A percentile compares a stretch with the other conserved stretches of the same genome.
phyloP scores from a whole-genome alignment of 73 alveolate species.

The Paramecium tetraurelia region DNA sequence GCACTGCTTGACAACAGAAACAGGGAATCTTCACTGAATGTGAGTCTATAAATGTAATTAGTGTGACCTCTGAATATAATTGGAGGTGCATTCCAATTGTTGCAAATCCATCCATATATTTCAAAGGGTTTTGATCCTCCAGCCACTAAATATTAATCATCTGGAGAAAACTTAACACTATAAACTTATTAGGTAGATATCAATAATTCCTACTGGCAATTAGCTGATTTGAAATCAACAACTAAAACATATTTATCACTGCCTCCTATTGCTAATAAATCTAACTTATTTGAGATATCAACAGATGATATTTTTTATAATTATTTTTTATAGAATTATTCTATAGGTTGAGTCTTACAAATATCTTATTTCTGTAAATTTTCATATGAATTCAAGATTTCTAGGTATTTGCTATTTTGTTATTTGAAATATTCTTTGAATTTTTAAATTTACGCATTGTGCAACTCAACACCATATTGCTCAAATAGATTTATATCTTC shows the following conservation, averaged over 20 bases:
- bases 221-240: background rate
- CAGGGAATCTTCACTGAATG: background rate
- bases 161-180: background rate
- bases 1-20: background rate
- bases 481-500: background rate
- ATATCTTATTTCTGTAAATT: background rate
- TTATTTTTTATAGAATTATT: background rate
- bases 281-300: background rate
- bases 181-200: background rate
- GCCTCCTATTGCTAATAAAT: background rate
- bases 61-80: background rate
- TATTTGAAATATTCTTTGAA: background rate
- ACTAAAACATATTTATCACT: background rate
- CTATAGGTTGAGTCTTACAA: background rate
- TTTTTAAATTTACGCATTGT: background rate
- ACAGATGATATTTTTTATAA: background rate
- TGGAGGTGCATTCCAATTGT: background rate
- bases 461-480: background rate
- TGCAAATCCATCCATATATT: background rate
- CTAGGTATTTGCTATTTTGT: background rate
- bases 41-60: background rate
- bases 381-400: background rate
- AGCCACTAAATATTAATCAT: background rate
- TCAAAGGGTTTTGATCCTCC: background rate
- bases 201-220: background rate